Evolutionary conservation across 306 rosid genomes (phyloP).

Genomic region (Cucurbita maxima): DNA sequence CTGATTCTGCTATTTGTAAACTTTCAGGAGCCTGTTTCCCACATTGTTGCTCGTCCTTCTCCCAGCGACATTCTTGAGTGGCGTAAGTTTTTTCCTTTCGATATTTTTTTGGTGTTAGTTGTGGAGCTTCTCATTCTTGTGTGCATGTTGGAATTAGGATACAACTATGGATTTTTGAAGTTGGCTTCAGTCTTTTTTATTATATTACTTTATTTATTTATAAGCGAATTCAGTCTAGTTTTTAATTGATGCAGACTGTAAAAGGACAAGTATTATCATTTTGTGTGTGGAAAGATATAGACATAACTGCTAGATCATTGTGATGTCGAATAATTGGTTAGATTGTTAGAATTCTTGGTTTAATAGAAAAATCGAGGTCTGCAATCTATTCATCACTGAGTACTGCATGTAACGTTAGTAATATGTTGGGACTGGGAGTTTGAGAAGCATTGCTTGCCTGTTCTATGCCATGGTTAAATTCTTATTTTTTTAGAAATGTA

Average conservation of each 20-base stretch:
- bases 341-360: neutral
- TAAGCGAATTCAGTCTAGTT: neutral
- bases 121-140: neutral
- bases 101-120: neutral
- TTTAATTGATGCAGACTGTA: neutral
- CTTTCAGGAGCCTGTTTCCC: conserved; percentile 91
- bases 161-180: neutral
- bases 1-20: conserved; percentile 15
- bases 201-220: too few species aligned
- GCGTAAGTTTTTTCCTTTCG: conserved; percentile 58
- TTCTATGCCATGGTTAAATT: neutral
- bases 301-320: neutral
- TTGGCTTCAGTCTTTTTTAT: neutral
- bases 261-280: neutral
- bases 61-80: conserved; percentile 95
- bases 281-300: neutral
- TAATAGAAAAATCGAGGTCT: neutral
- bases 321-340: too few species aligned
- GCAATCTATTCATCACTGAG: neutral
- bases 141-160: neutral
- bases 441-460: neutral
- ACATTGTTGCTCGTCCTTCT: conserved; percentile 85
- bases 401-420: neutral
- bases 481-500: neutral
- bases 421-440: neutral